Conservation (phyloP, 2,329 filamentous ascomycete species). For the Colletotrichum noveboracense region DNA sequence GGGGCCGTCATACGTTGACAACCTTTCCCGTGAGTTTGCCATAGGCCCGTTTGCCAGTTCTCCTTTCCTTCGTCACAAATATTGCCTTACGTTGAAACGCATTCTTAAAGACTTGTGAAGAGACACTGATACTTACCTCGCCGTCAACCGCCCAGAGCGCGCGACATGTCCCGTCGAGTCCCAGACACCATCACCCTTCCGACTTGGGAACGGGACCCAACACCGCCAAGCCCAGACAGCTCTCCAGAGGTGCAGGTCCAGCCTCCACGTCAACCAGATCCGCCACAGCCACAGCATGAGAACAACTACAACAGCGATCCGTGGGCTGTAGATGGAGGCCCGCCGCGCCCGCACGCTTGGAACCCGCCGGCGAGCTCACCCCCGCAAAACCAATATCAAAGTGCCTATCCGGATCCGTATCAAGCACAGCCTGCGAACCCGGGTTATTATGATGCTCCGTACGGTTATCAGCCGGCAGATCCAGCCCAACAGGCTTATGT, state of each 20-base stretch:
- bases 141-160: background rate
- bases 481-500: background rate
- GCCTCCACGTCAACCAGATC: background rate
- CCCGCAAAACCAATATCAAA: background rate
- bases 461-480: background rate
- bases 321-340: background rate
- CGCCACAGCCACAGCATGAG: background rate
- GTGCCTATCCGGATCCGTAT: background rate
- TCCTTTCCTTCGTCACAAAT: background rate
- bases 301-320: background rate
- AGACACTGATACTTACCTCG: background rate
- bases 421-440: background rate
- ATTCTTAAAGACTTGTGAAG: background rate
- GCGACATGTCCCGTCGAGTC: background rate
- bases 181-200: constrained; percentile 5
- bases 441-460: background rate
- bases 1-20: background rate
- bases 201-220: background rate
- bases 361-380: background rate
- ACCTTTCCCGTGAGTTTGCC: background rate
- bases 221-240: background rate
- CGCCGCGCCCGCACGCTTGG: background rate
- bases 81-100: background rate
- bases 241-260: background rate
- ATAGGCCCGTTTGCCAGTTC: background rate